Base-by-base conservation (phyloP, 129 eudicot genomes). In the Sambucus nigra region DNA sequence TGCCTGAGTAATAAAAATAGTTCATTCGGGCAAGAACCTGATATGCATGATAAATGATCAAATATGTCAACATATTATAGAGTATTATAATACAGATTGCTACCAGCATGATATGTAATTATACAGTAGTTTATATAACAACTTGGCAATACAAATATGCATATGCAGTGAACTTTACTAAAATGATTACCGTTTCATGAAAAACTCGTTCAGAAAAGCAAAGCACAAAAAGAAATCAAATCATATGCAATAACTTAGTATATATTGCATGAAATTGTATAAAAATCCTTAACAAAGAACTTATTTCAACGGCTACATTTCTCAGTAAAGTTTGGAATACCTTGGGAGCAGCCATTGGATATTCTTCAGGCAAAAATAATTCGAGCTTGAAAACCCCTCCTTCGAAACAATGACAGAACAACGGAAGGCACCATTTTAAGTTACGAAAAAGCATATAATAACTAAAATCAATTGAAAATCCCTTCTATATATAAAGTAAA, bases 321-420 rank as follows among this genome's bases (percentile, higher is more conserved):
- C n/a, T n/a, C n/a, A n/a, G n/a, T n/a, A n/a, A 35, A 7, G 20
- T 14, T 42, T 15, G 16, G 20, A 42, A 45, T 78, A 89, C 97
- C 94, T 89, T 89, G 17, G 97, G 97, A 39, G 97, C 84, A 60
- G 97, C 92, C 97, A 89, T 89, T 26, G 95, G 97, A 51, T 89
- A 89, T 64, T 89, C 97, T 69, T 89, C 97, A 6, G 97, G 97
- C 64, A 89, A 60, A 79, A 89, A 89, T 66, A 89, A 55, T 69
- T 89, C 97, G 77, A 89, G 79, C 78, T 89, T 89, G 52, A 89
- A 89, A 51, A 89, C 95, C 50, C 97, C 97, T 33, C 97, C 97
- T 89, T 41, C 29, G 51, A 9, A 27, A 26, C 11, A 25, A 3
- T 3, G 28, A 49, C 19, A 2, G 20, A 20, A 59, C 21, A 42